Base-by-base conservation (phyloP, 2,329 filamentous ascomycete genomes). In the Talaromyces marneffei region DNA sequence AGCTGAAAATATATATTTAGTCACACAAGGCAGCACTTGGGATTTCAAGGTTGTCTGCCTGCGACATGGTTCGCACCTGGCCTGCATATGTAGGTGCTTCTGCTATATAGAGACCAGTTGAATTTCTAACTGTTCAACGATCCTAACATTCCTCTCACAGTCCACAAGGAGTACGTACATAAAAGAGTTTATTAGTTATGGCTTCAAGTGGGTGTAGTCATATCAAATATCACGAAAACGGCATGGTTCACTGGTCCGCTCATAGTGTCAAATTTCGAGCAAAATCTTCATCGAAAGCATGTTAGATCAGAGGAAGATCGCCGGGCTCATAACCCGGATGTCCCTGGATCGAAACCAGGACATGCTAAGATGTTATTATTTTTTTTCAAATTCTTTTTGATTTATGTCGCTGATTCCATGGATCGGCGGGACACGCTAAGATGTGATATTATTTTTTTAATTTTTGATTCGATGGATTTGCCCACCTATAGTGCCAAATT, bases 311-410 rank as follows among this genome's bases (percentile, higher is more conserved):
- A 48, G 44, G 44, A 50, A 50, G 46, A 50, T 50, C 46, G 46
- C 46, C 46, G n/a, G 46, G 46, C 46, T 50, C 46, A 50, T 50
- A 50, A 50, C 46, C 46, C n/a, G 46, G 46, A 50, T 50, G 46
- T 50, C 44, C 44, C 44, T 48, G 44, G 44, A 48, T 48, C 44
- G 44, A 48, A 48, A 48, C 44, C 44, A 48, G 44, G 44, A 48
- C 44, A 48, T 48, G 44, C 44, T 48, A 48, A 48, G 44, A 48
- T 48, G 25, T 48, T 8, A 10, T 27, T n/a, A 5, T 12, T 23
- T 20, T 29, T 48, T 29, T n/a, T n/a, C n/a, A n/a, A n/a, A n/a
- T n/a, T n/a, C n/a, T n/a, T 27, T 48, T 44, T 44, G 35, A 10
- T 14, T 37, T 37, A 16, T 16, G 14, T 4, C 5, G 12, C 14